Base-by-base conservation (phyloP, 2,329 filamentous ascomycete genomes). In the Ophiostoma himal-ulmi region DNA sequence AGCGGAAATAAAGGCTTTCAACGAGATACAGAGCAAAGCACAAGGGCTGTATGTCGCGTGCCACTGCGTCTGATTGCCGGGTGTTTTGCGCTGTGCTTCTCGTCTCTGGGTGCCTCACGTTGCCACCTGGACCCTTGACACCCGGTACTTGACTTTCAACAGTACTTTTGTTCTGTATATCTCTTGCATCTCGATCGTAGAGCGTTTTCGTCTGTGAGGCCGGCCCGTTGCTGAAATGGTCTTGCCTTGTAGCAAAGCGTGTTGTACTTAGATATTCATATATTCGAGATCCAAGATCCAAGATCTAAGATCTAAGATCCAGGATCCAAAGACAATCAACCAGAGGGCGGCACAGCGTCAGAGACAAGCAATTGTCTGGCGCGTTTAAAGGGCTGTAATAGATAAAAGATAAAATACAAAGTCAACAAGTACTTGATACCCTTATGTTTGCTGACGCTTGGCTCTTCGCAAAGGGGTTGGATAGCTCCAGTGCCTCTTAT, bases 51-150 rank as follows among this genome's bases (percentile, higher is more conserved):
- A 48, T 11, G 22, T 62, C 26, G 57, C 13, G 57, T 62, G 57
- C 26, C 57, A 62, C 57, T 17, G 57, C 57, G 57, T 62, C 57
- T 62, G 26, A 62, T 13, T 62, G 57, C 57, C 57, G 57, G 52
- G 57, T 62, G 57, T 26, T 14, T 30, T 62, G 57, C 26, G 57
- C 17, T 14, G 26, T 60, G 57, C 26, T 60, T 60, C 34, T 69
- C 68, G 68, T 65, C 30, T 39, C 20, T 7, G 37, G 54, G 7
- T 30, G 62, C 26, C 22, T 62, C n/a, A 11, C 10, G 52, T 17
- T 48, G 14, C 22, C 52, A 22, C 52, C 22, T 26, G 52, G 11
- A 57, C 52, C 52, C 52, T 57, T 26, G 52, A 57, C 52, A 26
- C 44, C 44, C 44, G 20, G 44, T 11, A 65, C 54, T 44, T 6